Base-by-base conservation (phyloP, 352 stramenopile species). In the Globisporangium cylindrosporum region DNA sequence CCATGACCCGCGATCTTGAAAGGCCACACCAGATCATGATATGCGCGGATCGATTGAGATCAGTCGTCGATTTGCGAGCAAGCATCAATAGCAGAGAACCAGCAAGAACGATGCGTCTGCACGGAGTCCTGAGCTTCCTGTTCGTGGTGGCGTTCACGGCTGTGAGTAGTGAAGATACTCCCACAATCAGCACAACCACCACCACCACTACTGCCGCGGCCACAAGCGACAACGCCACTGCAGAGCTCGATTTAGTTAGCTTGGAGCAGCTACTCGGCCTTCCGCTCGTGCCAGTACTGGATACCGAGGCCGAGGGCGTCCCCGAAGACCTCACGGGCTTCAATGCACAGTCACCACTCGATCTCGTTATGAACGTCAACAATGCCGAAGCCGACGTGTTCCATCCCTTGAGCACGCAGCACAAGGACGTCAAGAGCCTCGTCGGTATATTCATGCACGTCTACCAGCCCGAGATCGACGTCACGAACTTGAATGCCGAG, bases 371-470 rank as follows among this genome's bases (percentile, higher is more conserved):
- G 29, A 18, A 22, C 5, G 18, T 43, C 57, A 27, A 43, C 12
- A 9, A 46, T 20, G 54, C 41, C 0, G 49, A 54, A 55, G 32
- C 32, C 41, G 68, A 74, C 41, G 59, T 64, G 58, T 80, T 80
- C 67, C 53, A 59, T 9, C 29, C 68, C 4, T 9, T 78, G 43
- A 62, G 60, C 9, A 10, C 71, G 10, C 57, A 54, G 1, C 71
- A 82, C 34, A 59, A 66, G 0, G 56, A 76, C 15, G 71, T 90
- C 10, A 43, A 73, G 43, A 58, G 74, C 12, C 70, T 90, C 18
- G 72, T 89, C 56, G 54, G 48, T 25, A 70, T 80, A 64, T 90
- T 90, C 62, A 78, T 88, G 78, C 55, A 51, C 48, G 59, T 81
- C 43, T 90, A 90, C 72, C n/a, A 73, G 34, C 62, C 79, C 5